These are phyloP conservation scores for Hyaloscypha variabilis DNA, from an alignment of 495 filamentous ascomycete genomes.

Conservation along the genomic window DNA sequence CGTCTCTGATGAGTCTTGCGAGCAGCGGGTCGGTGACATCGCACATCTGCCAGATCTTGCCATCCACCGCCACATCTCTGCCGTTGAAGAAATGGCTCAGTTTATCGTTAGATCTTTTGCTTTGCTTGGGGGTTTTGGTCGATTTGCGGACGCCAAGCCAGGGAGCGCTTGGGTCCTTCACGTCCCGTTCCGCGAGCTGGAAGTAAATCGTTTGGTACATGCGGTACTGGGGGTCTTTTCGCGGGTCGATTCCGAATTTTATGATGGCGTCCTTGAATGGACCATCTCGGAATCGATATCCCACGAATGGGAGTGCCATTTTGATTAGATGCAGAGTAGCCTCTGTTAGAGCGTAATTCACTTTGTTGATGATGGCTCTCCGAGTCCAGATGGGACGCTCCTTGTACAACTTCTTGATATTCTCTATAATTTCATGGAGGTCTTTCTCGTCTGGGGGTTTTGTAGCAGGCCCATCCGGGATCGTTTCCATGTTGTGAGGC, in stretches of 20 bases:
- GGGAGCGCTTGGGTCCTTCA: slow-evolving; percentile 23
- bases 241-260: slow-evolving; percentile 82
- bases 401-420: slow-evolving; percentile 62
- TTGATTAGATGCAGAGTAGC: slow-evolving; percentile 52
- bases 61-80: slow-evolving; percentile 63
- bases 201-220: slow-evolving; percentile 89
- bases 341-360: slow-evolving; percentile 40
- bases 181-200: slow-evolving; percentile 44
- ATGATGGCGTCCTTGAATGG: slow-evolving; percentile 90
- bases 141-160: slow-evolving; percentile 18
- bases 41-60: slow-evolving; percentile 90
- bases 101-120: background rate
- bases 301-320: slow-evolving; percentile 71
- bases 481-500: slow-evolving; percentile 55
- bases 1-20: slow-evolving; percentile 49
- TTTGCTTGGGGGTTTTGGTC: slow-evolving; percentile 2
- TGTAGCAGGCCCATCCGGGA: slow-evolving; percentile 46
- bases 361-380: slow-evolving; percentile 70
- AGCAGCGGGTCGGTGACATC: slow-evolving; percentile 84
- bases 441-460: slow-evolving; percentile 49
- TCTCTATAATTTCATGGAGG: slow-evolving; percentile 60
- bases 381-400: slow-evolving; percentile 85
- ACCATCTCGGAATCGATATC: slow-evolving; percentile 86
- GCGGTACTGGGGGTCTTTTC: slow-evolving; percentile 71
- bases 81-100: slow-evolving; percentile 84